Percentiles rank a stretch among this genome's conserved stretches.
Evolutionary conservation across 805 yeast species (phyloP).

Genomic region (Teunomyces panamensis): DNA sequence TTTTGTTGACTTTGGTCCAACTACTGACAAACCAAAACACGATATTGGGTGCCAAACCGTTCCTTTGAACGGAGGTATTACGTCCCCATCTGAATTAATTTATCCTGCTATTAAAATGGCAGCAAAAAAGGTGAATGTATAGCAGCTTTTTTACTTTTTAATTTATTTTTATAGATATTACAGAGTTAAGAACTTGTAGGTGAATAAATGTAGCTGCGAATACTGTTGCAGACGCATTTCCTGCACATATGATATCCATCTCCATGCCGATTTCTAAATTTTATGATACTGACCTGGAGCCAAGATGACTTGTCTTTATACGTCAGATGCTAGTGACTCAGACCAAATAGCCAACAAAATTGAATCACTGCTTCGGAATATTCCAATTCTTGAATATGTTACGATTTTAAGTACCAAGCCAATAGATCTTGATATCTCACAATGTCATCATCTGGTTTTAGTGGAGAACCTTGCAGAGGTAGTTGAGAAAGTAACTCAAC

Average conservation of each 20-base stretch:
- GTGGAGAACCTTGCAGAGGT: neutral
- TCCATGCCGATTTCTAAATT: neutral
- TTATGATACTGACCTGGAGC: neutral
- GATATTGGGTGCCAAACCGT: slow-evolving; percentile 39
- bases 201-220: neutral
- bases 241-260: neutral
- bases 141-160: neutral
- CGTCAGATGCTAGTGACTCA: neutral
- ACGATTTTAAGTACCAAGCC: neutral
- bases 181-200: neutral
- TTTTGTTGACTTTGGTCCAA: slow-evolving; percentile 47
- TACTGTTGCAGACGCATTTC: neutral
- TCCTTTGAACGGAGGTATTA: slow-evolving; percentile 29
- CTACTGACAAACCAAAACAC: slow-evolving; percentile 41
- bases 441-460: neutral
- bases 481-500: slow-evolving; percentile 9
- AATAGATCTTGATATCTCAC: neutral
- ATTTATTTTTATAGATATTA: neutral
- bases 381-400: neutral
- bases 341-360: neutral
- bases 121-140: slow-evolving; percentile 1
- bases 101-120: slow-evolving; percentile 1
- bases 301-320: neutral
- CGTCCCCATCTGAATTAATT: slow-evolving; percentile 1
- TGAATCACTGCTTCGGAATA: neutral